These are phyloP conservation scores for Boletellus sp. DNA, from an alignment of 768 basidiomycete genomes.

Conservation along the genomic window DNA sequence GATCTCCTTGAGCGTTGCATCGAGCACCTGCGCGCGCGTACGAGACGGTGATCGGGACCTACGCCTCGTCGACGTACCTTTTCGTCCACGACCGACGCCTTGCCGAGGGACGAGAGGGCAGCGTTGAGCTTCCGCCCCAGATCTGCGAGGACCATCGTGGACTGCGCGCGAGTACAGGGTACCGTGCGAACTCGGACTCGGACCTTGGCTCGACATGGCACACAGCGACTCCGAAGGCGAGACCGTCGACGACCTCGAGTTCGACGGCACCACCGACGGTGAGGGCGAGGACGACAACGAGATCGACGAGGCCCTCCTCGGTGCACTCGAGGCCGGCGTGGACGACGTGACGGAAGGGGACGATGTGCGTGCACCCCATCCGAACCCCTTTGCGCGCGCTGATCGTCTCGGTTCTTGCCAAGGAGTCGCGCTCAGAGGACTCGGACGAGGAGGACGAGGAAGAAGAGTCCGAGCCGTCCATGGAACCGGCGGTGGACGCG, in stretches of 20 bases:
- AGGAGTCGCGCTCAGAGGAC: conserved; percentile 62
- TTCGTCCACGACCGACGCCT: conserved; percentile 86
- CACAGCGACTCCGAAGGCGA: conserved; percentile 65
- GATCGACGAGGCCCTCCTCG: conserved; percentile 59
- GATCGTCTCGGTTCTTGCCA: conserved; percentile 6
- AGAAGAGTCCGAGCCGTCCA: conserved; percentile 41
- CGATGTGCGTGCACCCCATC: conserved; percentile 47
- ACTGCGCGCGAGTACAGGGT: conserved; percentile 12
- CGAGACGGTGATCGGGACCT: not conserved
- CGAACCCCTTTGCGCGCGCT: not conserved
- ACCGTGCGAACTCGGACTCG: conserved; percentile 29
- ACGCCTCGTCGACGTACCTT: conserved; percentile 49
- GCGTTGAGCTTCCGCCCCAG: conserved; percentile 91
- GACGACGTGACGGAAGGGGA: conserved; percentile 70
- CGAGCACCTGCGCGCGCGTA: conserved; percentile 66
- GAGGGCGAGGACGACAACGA: conserved; percentile 49
- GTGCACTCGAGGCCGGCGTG: conserved; percentile 49
- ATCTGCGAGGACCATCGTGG: conserved; percentile 90
- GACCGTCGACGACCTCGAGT: conserved; percentile 55
- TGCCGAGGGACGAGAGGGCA: conserved; percentile 85
- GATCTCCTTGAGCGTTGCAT: conserved; percentile 92
- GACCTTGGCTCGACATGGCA: conserved; percentile 34
- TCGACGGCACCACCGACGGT: conserved; percentile 43
- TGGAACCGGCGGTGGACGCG: conserved; percentile 29
- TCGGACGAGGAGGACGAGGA: conserved; percentile 56